A percentile compares a stretch with the other conserved stretches of the same genome.
Conservation (phyloP, 192 early-diverging fungal genomes). For the Phycomyces blakesleeanus region DNA sequence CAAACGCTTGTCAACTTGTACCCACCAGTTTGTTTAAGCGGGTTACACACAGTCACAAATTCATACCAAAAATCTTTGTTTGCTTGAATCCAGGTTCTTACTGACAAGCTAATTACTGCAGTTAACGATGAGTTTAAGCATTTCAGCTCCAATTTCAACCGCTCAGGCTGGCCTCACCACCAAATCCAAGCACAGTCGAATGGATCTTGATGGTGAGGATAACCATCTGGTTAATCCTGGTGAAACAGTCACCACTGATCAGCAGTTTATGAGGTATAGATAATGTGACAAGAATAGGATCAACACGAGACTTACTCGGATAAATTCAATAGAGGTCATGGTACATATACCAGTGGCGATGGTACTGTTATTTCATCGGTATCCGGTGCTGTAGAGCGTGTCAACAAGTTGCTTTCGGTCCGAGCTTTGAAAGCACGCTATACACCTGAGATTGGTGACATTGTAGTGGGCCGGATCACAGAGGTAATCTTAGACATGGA, state of each 20-base stretch:
- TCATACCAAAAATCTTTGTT: neutral
- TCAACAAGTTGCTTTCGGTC: constrained; percentile 95
- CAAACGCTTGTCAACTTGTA: too few relatives aligned
- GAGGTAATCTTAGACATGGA: constrained; percentile 53
- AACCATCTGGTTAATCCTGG: constrained; percentile 70
- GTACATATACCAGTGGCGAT: constrained; percentile 75
- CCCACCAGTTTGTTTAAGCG: neutral
- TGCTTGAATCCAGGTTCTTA: neutral
- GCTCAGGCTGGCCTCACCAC: neutral
- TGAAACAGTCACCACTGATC: constrained; percentile 66
- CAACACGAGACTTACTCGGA: neutral
- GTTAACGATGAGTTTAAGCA: neutral
- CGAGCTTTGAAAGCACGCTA: constrained; percentile 85
- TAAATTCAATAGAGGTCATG: constrained; percentile 63
- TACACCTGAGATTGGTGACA: constrained; percentile 92
- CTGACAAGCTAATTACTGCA: neutral
- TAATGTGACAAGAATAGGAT: neutral
- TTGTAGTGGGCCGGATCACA: constrained; percentile 92
- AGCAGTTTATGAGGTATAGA: constrained; percentile 70
- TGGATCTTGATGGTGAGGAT: constrained; percentile 39
- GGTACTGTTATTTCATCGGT: constrained; percentile 74
- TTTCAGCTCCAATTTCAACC: neutral
- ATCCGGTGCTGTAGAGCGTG: constrained; percentile 86
- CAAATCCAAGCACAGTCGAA: constrained; percentile 13
- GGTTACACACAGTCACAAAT: constrained; percentile 4